Base-by-base conservation (phyloP, 805 yeast genomes). In the Kodamaea fukazawae region DNA sequence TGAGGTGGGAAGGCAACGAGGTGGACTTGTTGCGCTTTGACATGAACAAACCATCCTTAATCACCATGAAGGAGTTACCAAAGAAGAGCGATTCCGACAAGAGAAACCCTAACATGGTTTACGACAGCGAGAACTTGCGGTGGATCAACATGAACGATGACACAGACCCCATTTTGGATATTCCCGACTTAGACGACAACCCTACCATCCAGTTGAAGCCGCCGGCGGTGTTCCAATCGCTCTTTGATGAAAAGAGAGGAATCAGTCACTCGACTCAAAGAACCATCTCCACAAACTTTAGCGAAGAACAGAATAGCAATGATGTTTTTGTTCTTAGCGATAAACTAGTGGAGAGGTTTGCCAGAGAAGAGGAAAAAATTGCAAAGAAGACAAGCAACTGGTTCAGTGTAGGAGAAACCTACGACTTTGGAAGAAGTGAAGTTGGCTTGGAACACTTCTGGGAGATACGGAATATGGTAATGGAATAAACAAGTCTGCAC, bases 1-100 rank as follows among this genome's bases (percentile, higher is more conserved):
- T 66, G 47, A 62, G 64, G 32, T 82, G 87, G 88, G 81, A 76
- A 49, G 86, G 86, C 3, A 81, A 81, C 49, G 83, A 81, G 29
- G 71, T 67, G 22, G 85, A 79, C 15, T 56, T 79, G 34, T 49
- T 67, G 25, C 64, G 70, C 29, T 81, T 81, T 53, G 83, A 81
- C 29, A 43, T 54, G 12, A 57, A 57, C 17, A 65, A 62, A 38
- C 75, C 76, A 1, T 56, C 63, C 9, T 55, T 71, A 35, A 70
- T 71, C 27, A 58, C 68, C 25, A 35, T 47, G 23, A 33, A 36
- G 32, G 35, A 22, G 20, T 34, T 32, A 17, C 41, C 36, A 27
- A 32, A 23, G 30, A 37, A 41, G 22, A 16, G 3, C 7, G 34
- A 30, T n/a, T 8, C 25, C 17, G 45, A 46, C 35, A 45, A 51